Evolutionary conservation across 495 filamentous ascomycete genomes (phyloP).

Genomic region (Penicillium lagena): DNA sequence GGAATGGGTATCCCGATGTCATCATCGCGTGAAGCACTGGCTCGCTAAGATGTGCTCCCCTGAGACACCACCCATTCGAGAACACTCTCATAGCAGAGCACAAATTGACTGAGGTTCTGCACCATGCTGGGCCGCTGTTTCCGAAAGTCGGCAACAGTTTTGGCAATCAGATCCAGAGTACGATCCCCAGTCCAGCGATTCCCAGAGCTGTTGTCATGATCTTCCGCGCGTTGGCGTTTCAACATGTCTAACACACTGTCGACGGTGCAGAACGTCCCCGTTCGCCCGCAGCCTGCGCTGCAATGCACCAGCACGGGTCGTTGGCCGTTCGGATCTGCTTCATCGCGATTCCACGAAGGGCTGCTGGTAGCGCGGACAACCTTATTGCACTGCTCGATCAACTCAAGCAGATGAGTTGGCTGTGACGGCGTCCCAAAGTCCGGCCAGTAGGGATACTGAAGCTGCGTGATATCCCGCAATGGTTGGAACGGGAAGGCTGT

Average conservation of each 20-base stretch:
- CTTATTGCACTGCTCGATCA: conserved; percentile 80
- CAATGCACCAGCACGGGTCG: conserved; percentile 89
- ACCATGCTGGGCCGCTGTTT: conserved; percentile 92
- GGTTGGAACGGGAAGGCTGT: conserved; percentile 71
- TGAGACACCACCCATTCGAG: conserved; percentile 74
- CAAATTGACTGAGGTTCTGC: conserved; percentile 89
- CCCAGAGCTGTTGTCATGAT: conserved; percentile 8
- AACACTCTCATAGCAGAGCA: conserved; percentile 93
- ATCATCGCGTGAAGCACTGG: no score
- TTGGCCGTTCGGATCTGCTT: conserved; percentile 48
- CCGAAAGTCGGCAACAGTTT: conserved; percentile 85
- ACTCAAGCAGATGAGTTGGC: conserved; percentile 72
- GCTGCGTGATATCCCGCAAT: conserved; percentile 87
- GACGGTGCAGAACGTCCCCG: conserved; percentile 93
- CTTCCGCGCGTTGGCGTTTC: conserved; percentile 59
- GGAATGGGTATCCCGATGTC: not conserved
- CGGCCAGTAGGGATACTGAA: conserved; percentile 93
- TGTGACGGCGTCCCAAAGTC: conserved; percentile 93
- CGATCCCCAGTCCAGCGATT: conserved; percentile 47
- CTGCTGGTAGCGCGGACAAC: conserved; percentile 29
- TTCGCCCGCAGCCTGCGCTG: conserved; percentile 90
- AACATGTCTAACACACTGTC: conserved; percentile 92
- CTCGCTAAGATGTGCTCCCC: conserved; percentile 4
- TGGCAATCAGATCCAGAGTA: conserved; percentile 69
- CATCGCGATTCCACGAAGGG: conserved; percentile 27